These are phyloP conservation scores for Macrophomina pseudophaseolina DNA, from an alignment of 2,329 filamentous ascomycete genomes.

Conservation along the genomic window DNA sequence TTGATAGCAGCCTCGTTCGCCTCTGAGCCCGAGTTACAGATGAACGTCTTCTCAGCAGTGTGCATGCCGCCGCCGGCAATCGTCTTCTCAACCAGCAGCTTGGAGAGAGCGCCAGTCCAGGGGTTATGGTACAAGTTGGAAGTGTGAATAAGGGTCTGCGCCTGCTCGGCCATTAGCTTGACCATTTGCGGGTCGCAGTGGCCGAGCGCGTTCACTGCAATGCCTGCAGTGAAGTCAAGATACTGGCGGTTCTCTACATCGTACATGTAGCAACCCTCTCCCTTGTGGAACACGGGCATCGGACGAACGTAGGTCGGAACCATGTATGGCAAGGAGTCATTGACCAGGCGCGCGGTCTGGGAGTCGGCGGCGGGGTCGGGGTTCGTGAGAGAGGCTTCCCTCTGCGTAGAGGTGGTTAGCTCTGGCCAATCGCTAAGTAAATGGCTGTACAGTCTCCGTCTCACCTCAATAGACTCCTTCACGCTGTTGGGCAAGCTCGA, in stretches of 20 bases:
- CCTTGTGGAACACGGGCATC: slow-evolving; percentile 85
- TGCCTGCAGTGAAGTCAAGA: slow-evolving; percentile 93
- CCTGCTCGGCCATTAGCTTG: slow-evolving; percentile 76
- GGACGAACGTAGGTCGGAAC: slow-evolving; percentile 93
- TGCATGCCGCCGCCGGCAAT: slow-evolving; percentile 80
- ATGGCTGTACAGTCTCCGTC: slow-evolving; percentile 19
- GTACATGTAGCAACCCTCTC: slow-evolving; percentile 85
- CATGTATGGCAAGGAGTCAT: slow-evolving; percentile 84
- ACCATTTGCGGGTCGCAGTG: slow-evolving; percentile 84
- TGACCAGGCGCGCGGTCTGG: slow-evolving; percentile 73
- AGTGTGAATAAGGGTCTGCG: slow-evolving; percentile 79
- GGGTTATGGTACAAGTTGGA: slow-evolving; percentile 98
- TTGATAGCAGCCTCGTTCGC: slow-evolving; percentile 98
- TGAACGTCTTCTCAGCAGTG: slow-evolving; percentile 78
- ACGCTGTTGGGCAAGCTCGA: slow-evolving; percentile 49
- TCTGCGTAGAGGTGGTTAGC: slow-evolving; percentile 31
- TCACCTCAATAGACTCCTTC: slow-evolving; percentile 49
- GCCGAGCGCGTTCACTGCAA: slow-evolving; percentile 91
- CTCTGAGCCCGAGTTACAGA: slow-evolving; percentile 96
- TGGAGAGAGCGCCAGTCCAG: slow-evolving; percentile 89
- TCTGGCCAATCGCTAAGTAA: not conserved
- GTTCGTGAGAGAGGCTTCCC: slow-evolving; percentile 59
- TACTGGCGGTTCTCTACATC: slow-evolving; percentile 89
- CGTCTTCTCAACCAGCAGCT: slow-evolving; percentile 83
- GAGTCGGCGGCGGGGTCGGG: slow-evolving; percentile 77